phyloP scores from a whole-genome alignment of 805 yeast genomes.

The Ogataea pignaliae region DNA sequence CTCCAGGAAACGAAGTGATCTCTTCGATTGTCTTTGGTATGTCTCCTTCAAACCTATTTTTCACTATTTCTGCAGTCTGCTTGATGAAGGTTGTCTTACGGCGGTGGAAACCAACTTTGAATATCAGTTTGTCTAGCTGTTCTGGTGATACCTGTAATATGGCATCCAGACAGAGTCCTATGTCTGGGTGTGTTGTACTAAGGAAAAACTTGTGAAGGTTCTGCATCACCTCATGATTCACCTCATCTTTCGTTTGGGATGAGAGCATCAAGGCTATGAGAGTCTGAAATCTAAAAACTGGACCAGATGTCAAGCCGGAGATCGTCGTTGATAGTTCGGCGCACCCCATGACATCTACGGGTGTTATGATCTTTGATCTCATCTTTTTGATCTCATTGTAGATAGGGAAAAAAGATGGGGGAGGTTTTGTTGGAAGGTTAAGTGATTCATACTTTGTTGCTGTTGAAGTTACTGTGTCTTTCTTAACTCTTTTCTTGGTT shows the following conservation, averaged over 20 bases:
- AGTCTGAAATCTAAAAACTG: slow-evolving; percentile 60
- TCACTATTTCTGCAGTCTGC: slow-evolving; percentile 50
- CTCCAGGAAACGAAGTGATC: slow-evolving; percentile 74
- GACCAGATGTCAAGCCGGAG: slow-evolving; percentile 34
- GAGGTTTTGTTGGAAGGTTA: slow-evolving; percentile 17
- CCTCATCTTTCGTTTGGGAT: slow-evolving; percentile 89
- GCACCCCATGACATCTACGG: slow-evolving; percentile 89
- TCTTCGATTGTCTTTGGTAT: slow-evolving; percentile 69
- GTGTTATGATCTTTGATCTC: slow-evolving; percentile 66
- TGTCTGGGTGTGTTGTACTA: slow-evolving; percentile 30
- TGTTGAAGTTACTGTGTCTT: neutral
- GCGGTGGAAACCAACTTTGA: slow-evolving; percentile 81
- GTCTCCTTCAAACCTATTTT: slow-evolving; percentile 52
- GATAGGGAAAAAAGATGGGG: slow-evolving; percentile 45
- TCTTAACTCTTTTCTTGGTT: neutral
- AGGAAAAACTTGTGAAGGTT: slow-evolving; percentile 47
- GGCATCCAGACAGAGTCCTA: slow-evolving; percentile 58
- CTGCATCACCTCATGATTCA: slow-evolving; percentile 68
- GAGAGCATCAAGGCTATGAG: slow-evolving; percentile 81
- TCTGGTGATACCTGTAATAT: slow-evolving; percentile 45
- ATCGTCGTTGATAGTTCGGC: slow-evolving; percentile 50
- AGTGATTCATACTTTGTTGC: neutral
- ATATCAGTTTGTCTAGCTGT: slow-evolving; percentile 62
- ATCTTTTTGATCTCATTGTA: slow-evolving; percentile 59
- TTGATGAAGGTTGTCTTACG: slow-evolving; percentile 72